Base-by-base conservation (phyloP, 495 filamentous ascomycete species). In the Aspergillus nidulans region DNA sequence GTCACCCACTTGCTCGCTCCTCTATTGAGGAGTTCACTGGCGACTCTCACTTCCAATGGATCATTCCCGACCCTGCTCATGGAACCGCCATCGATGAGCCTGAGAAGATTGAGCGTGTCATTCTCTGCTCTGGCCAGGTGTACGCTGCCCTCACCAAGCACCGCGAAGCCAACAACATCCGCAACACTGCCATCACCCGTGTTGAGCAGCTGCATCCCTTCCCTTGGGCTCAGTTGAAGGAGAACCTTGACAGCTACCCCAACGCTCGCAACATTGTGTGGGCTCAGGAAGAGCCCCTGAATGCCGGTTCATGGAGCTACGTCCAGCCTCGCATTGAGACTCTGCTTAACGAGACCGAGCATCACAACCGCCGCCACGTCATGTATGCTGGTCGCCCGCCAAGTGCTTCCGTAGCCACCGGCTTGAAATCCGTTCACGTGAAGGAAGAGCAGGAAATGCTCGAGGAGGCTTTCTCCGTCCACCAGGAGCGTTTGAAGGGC, bases 121-220 rank as follows among this genome's bases (percentile, higher is more conserved):
- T 98, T 58, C 77, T 98, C 59, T 98, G 94, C 80, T 83, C 90
- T 48, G 94, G 94, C 56, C 94, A 98, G 78, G 91, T 97, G 39
- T 98, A 91, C 70, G 87, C 86, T 34, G 83, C 91, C 18, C 84
- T 98, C 26, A 69, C 85, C 77, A 97, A 97, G 79, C 82, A 96
- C 79, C 94, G 95, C 64, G 84, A 88, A 58, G 76, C 86, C 61
- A 84, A 94, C 63, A 82, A 86, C 53, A 79, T 95, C 70, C 89
- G 90, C 67, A 84, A 96, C 71, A 85, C 90, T 19, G 94, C 90
- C 69, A 87, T 98, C 73, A 95, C 90, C 41, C 91, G 94, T 65
- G 84, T 98, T 62, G 94, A 98, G 77, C 94, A 98, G 77, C 83
- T 98, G 25, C 88, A 97, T 74, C 94, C 94, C 63, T 98, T 98